Base-by-base conservation (phyloP, 2,329 filamentous ascomycete genomes). In the Aspergillus puulaauensis region DNA sequence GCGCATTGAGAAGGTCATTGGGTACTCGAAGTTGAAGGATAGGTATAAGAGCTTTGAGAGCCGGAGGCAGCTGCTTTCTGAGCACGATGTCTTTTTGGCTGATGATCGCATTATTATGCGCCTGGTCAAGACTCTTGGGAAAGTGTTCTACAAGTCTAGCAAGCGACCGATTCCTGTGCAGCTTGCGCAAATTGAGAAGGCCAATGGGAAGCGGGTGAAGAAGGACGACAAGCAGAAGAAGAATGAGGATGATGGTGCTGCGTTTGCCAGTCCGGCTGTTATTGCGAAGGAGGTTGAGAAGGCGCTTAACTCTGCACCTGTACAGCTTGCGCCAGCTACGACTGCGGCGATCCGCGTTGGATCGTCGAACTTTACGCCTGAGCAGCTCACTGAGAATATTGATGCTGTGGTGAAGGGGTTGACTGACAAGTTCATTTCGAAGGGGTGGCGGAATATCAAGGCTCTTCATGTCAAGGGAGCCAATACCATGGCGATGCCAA, bases 11-110 rank as follows among this genome's bases (percentile, higher is more conserved):
- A 84, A 87, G 64, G 84, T 99, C 46, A 88, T 98, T 68, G 91
- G 92, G 67, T 79, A 93, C 64, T 83, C 83, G 68, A 96, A 98
- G 76, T 82, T 99, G 67, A 93, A 93, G 79, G 83, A 88, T 66
- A 93, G 95, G 79, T 97, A 90, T 83, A 88, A 90, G 80, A 86
- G 90, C 60, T 99, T 91, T 77, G 95, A 99, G 79, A 86, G 86
- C 53, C 87, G 90, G 75, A 84, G 95, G 63, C 91, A 95, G 75
- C 84, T 99, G 37, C 84, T 89, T 61, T 80, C 86, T 45, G 91
- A 96, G 75, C 91, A 97, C 75, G 95, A 98, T 73, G 80, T 98
- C 56, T 98, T 99, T 79, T 83, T 99, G 57, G 93, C 90, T 52
- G 95, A 99, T 73, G 90, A 96, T 70, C 84, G 95, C 49, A 90